Conservation (phyloP, 2,329 filamentous ascomycete species). For the Colletotrichum gigasporum region DNA sequence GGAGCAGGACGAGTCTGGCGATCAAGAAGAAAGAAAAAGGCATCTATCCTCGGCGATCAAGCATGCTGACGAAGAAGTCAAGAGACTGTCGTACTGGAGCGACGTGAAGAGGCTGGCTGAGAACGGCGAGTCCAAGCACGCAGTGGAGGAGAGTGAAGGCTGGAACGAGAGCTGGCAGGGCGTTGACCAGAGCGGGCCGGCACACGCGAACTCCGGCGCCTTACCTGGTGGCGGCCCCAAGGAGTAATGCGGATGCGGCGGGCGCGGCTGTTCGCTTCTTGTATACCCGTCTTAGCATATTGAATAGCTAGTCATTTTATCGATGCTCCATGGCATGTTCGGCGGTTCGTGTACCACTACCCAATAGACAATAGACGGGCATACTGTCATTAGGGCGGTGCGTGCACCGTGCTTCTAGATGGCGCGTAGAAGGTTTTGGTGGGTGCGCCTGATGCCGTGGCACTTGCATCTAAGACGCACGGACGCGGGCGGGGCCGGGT, state of each 20-base stretch:
- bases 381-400: background rate
- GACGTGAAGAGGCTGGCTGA: slow-evolving; percentile 78
- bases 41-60: slow-evolving; percentile 79
- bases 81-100: slow-evolving; percentile 86
- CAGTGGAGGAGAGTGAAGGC: slow-evolving; percentile 51
- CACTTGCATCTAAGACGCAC: too few species aligned
- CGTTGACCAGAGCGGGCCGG: slow-evolving; percentile 62
- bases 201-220: slow-evolving; percentile 41
- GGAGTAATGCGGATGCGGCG: slow-evolving; percentile 7
- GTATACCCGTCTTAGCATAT: slow-evolving; percentile 31
- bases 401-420: background rate
- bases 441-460: background rate
- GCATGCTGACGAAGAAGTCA: slow-evolving; percentile 83
- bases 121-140: slow-evolving; percentile 56
- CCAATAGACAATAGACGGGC: too few species aligned
- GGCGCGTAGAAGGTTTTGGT: background rate
- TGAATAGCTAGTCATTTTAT: background rate
- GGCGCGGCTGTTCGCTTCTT: slow-evolving; percentile 22
- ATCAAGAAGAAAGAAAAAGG: slow-evolving; percentile 59
- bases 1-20: slow-evolving; percentile 44
- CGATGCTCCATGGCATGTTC: background rate
- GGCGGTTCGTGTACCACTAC: too few species aligned
- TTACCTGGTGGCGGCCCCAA: slow-evolving; percentile 7
- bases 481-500: slow-evolving; percentile 7
- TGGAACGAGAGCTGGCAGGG: slow-evolving; percentile 60